phyloP scores from a whole-genome alignment of 805 yeast genomes.

The Kluyveromyces siamensis region DNA sequence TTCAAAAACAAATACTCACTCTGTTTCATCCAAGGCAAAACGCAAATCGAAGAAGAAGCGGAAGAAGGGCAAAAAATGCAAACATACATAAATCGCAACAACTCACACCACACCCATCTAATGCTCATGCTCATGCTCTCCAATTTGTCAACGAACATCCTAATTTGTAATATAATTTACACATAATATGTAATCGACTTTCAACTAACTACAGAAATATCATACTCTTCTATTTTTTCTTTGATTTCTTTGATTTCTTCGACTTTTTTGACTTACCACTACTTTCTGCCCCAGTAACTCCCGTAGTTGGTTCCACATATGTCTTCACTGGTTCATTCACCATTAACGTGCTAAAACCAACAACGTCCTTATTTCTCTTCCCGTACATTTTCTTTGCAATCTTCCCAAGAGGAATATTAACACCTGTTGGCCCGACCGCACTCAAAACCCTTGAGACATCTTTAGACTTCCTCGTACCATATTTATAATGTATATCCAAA shows the following conservation, averaged over 20 bases:
- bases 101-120: no score
- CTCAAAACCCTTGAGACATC: constrained; percentile 67
- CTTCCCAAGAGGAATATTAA: constrained; percentile 24
- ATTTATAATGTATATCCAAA: constrained; percentile 52
- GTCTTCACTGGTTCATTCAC: constrained; percentile 23
- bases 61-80: constrained; percentile 10
- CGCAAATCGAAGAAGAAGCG: constrained; percentile 11
- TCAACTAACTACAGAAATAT: background rate
- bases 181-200: background rate
- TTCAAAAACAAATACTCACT: background rate
- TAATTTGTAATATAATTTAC: background rate
- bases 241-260: constrained; percentile 22
- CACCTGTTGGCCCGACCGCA: constrained; percentile 65
- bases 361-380: constrained; percentile 13
- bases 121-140: background rate
- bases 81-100: no score
- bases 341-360: constrained; percentile 20
- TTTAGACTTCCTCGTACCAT: constrained; percentile 51
- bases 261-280: constrained; percentile 11
- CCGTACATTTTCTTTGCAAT: constrained; percentile 13
- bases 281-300: constrained; percentile 9
- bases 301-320: constrained; percentile 9
- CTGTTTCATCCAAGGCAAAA: constrained; percentile 3
- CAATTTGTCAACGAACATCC: background rate
- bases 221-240: constrained; percentile 17